Base-by-base conservation (phyloP, 257 asterid genomes). In the Solanum pinnatisectum region DNA sequence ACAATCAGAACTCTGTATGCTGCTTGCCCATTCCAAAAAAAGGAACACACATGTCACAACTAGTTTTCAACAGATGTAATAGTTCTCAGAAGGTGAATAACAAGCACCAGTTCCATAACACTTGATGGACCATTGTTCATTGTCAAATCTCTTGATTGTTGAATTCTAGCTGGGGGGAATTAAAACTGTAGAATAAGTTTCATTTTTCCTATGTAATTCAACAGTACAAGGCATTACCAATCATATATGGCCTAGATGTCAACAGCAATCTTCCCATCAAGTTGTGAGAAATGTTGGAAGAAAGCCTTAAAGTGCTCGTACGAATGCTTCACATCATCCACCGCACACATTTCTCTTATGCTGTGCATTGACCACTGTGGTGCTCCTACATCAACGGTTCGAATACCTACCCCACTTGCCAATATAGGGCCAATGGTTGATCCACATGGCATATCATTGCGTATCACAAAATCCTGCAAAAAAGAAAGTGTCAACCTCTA, bases 311-410 rank as follows among this genome's bases (percentile, higher is more conserved):
- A 96, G 93, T 97, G 98, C 68, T 96, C 92, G 20, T 94, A 95
- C 16, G 98, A 89, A 87, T 95, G 93, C 93, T 93, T 91, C 87
- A 97, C 98, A 33, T 97, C 99, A 86, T 96, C 99, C 44, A 95
- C 97, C 0, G 95, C 98, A 59, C 99, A 96, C 99, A 97, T 96
- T 86, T 97, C 99, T 91, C 99, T 91, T 23, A 97, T 95, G 93
- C 99, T 96, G 85, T 97, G 99, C 99, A 97, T 96, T 4, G 99
- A 97, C 81, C 96, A 89, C 85, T 95, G 99, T 13, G 99, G 98
- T 30, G 94, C 98, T 84, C 99, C 99, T 0, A 97, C 94, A 46
- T 97, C 99, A 39, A 97, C 98, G 0, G 99, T 96, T 36, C 98
- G 94, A 37, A 97, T 93, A 63, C 99, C 99, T 30, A 94, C 94